Conservation (phyloP, 1,139 yeast genomes). For the Sugiyamaella neomexicana region DNA sequence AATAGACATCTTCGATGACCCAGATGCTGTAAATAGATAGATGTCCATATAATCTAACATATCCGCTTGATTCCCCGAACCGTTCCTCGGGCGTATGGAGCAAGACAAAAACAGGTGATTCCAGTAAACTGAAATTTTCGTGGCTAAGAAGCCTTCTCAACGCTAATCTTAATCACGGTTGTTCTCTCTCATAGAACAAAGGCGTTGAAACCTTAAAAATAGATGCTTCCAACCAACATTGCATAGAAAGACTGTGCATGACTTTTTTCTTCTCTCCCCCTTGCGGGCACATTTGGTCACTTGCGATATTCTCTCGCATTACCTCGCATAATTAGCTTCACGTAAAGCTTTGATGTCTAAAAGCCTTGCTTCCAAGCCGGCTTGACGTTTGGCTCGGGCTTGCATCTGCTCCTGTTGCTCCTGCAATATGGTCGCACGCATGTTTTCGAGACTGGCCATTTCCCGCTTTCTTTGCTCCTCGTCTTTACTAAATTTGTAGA, state of each 20-base stretch:
- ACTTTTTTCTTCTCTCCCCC: too few relatives aligned
- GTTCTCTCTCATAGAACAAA: background rate
- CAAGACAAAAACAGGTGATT: too few relatives aligned
- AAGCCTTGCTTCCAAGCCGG: background rate
- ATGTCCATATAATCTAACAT: too few relatives aligned
- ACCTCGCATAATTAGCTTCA: background rate
- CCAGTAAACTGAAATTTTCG: too few relatives aligned
- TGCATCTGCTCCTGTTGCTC: background rate
- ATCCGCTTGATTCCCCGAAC: too few relatives aligned
- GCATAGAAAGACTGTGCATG: too few relatives aligned
- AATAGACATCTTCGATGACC: too few relatives aligned
- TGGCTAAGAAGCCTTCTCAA: background rate
- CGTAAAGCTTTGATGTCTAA: slow-evolving; percentile 3
- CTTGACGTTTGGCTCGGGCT: background rate
- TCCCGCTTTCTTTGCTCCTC: slow-evolving; percentile 29
- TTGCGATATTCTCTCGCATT: too few relatives aligned
- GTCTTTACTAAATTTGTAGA: slow-evolving; percentile 35
- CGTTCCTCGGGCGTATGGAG: too few relatives aligned
- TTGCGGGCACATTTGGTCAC: too few relatives aligned
- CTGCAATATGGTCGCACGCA: background rate
- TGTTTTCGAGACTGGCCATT: slow-evolving; percentile 23
- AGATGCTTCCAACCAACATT: background rate
- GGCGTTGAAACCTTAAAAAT: background rate
- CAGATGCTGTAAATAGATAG: too few relatives aligned
- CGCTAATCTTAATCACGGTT: background rate